Evolutionary conservation across 768 basidiomycete genomes (phyloP), one percentile per base, ranked within the genome.

Genomic region (Fomitopsis pulvina): DNA sequence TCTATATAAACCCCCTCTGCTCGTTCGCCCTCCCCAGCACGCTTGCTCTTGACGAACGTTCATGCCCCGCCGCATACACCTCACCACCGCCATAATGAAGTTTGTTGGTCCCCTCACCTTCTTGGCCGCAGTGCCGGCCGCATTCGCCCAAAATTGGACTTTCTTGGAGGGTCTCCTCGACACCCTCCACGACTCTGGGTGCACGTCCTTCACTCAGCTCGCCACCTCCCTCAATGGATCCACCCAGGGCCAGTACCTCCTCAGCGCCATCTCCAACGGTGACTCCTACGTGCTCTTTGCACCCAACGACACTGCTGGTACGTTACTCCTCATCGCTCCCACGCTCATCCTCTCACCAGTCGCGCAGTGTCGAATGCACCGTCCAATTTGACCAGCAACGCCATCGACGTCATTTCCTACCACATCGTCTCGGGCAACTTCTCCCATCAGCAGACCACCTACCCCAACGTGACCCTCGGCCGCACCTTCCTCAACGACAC

Each of bases 391-490:
- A 64, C 63, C 0, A 54, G 58, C 38, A 68, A 76, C 51, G 57
- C 84, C 10, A 72, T 76, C 34, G 66, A 79, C 52, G 64, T 77
- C 37, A 53, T 85, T 32, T 67, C 78, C 4, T 83, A 82, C 60
- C 82, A 83, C 61, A 62, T 83, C 52, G 68, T 83, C 7, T 57
- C 70, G 41, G 80, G 81, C 22, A 69, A 79, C 52, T 75, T 80
- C 61, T 51, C 67, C 38, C 68, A 72, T 4, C 52, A 66, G 9
- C 68, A 72, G n/a, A 64, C 67, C 10, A 62, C 65, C 14, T 76
- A 67, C 50, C 83, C 85, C 1, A 79, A 77, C 56, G 70, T 73
- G 54, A 85, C 84, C 0, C 65, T 89, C 47, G 82, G 80, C 1
- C 75, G 81, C 34, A 83, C 85, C 0, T 66, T 82, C n/a, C 71